These are phyloP conservation scores for Alternaria burnsii DNA, from an alignment of 2,329 filamentous ascomycete genomes.

Conservation along the genomic window DNA sequence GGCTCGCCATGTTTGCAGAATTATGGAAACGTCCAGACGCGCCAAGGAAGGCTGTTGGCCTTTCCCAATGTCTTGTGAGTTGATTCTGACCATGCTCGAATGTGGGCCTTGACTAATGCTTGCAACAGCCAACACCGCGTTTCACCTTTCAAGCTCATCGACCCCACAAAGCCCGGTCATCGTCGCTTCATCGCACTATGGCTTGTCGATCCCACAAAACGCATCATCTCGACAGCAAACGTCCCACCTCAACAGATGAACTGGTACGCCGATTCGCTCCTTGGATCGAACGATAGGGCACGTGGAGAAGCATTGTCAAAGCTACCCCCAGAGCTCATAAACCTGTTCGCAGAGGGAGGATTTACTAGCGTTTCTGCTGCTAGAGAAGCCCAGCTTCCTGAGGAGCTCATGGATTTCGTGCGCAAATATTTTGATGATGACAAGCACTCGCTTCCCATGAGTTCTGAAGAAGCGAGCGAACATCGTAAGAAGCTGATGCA, in stretches of 20 bases:
- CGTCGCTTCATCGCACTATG: constrained; percentile 66
- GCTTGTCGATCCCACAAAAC: constrained; percentile 64
- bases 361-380: not conserved
- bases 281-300: constrained; percentile 9
- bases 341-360: constrained; percentile 19
- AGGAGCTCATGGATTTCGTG: constrained; percentile 29
- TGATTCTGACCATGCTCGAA: not conserved
- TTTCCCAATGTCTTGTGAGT: constrained; percentile 60
- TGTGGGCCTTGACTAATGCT: not conserved
- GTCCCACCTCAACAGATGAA: constrained; percentile 61
- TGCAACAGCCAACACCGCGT: constrained; percentile 31
- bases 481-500: constrained; percentile 18
- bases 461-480: constrained; percentile 21
- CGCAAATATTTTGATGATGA: constrained; percentile 11
- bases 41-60: constrained; percentile 60
- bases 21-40: constrained; percentile 56
- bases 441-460: constrained; percentile 22
- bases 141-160: constrained; percentile 57
- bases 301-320: constrained; percentile 13
- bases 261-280: constrained; percentile 51
- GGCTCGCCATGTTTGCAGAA: constrained; percentile 46
- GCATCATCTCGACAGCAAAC: constrained; percentile 62
- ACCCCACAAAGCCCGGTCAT: constrained; percentile 63
- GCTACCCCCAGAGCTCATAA: constrained; percentile 27
- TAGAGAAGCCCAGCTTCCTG: constrained; percentile 14